Percentiles rank a stretch among this genome's conserved stretches.
These are phyloP conservation scores for Millerago galiae DNA, from an alignment of 805 yeast genomes.

Conservation along the genomic window DNA sequence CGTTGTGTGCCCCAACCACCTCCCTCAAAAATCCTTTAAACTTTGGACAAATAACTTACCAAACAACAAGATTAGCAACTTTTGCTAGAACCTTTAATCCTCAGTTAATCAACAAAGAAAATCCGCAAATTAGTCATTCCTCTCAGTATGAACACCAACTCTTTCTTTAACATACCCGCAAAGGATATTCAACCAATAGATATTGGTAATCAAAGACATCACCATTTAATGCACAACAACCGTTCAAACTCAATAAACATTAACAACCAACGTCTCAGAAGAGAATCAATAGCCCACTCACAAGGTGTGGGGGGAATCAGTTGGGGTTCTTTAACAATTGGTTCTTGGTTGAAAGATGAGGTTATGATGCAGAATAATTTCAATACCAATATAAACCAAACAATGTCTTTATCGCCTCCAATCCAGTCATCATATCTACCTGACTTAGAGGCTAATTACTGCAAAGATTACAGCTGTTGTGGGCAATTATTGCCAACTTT, in stretches of 20 bases:
- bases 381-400: conserved; percentile 13
- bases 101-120: no score
- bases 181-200: conserved; percentile 31
- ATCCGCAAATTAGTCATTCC: no score
- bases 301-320: conserved; percentile 98
- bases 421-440: conserved; percentile 78
- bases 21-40: no score
- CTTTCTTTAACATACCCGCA: conserved; percentile 22
- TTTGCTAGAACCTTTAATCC: no score
- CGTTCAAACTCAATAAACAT: conserved; percentile 20
- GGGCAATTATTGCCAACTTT: conserved; percentile 88
- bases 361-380: conserved; percentile 48
- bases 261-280: conserved; percentile 47
- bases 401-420: conserved; percentile 45
- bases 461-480: conserved; percentile 95
- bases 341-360: conserved; percentile 94
- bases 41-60: no score
- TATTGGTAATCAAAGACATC: conserved; percentile 25
- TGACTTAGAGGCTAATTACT: conserved; percentile 89
- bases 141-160: conserved; percentile 14
- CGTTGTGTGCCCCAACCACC: no score
- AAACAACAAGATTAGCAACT: no score
- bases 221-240: conserved; percentile 6
- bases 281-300: conserved; percentile 91
- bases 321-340: conserved; percentile 94